Evolutionary conservation across 140 eudicot genomes (phyloP).

Genomic region (Cichorium intybus): DNA sequence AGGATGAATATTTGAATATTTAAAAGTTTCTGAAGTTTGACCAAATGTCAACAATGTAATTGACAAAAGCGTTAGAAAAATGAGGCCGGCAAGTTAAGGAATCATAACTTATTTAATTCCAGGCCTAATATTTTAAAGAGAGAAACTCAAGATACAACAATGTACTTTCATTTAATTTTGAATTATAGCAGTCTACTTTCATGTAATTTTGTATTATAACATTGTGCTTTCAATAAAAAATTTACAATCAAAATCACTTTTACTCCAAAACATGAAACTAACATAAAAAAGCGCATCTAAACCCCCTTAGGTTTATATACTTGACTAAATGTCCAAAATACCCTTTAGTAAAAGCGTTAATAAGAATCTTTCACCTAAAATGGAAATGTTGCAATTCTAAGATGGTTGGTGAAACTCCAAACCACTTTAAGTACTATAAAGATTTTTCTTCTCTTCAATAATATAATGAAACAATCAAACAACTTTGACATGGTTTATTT

Average conservation of each 20-base stretch:
- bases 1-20: slow-evolving; percentile 1
- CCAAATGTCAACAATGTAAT: slow-evolving; percentile 18
- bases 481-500: slow-evolving; percentile 9
- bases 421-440: slow-evolving; percentile 15
- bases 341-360: neutral
- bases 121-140: slow-evolving; percentile 9
- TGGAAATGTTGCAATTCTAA: slow-evolving; percentile 2
- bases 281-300: neutral
- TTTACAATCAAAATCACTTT: slow-evolving; percentile 12
- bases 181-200: too few relatives aligned
- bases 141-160: neutral
- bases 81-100: slow-evolving; percentile 31
- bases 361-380: neutral
- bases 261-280: neutral
- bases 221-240: too few relatives aligned
- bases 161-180: too few relatives aligned
- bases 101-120: slow-evolving; percentile 8
- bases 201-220: too few relatives aligned
- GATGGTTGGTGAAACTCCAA: slow-evolving; percentile 30
- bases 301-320: neutral
- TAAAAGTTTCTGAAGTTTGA: slow-evolving; percentile 19
- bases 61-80: slow-evolving; percentile 28
- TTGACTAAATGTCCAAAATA: slow-evolving; percentile 1
- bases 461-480: slow-evolving; percentile 21
- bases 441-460: slow-evolving; percentile 27